Base-by-base conservation (phyloP, 106 monocot genomes). In the Dactylorhiza incarnata region DNA sequence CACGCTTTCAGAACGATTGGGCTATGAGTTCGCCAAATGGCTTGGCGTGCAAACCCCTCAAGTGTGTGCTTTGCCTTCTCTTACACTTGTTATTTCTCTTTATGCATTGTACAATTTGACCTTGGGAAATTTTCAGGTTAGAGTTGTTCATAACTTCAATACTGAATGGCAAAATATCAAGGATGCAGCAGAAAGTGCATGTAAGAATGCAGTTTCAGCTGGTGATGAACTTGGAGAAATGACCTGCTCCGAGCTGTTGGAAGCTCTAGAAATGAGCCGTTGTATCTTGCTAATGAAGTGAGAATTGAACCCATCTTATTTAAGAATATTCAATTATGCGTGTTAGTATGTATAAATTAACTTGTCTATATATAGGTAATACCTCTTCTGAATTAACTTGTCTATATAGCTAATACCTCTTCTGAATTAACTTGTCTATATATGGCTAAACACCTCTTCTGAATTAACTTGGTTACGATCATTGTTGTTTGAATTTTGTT, bases 211-310 rank as follows among this genome's bases (percentile, higher is more conserved):
- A 22, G 67, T 68, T 67, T 80, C 82, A 75, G 45, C 51, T 44
- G 79, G 78, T 49, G 96, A 97, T 81, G 89, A 93, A 78, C 68
- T 74, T 48, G 86, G 90, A 58, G 95, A 95, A 88, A 72, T 90
- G 50, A 93, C 89, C 45, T 94, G 97, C 48, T 89, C 87, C 24
- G 97, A 99, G 55, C 76, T 99, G 67, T 58, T 94, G 51, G 94
- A 99, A 89, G 94, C 97, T 81, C 94, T 99, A 77, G 89, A 97
- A 81, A 56, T 97, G 76, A 93, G 97, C 72, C 83, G 94, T 25
- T 97, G 97, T 68, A 74, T 97, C 58, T 73, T 94, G 13, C 77
- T 97, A 19, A 97, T 97, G 97, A 97, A 88, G 97, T 97, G 87
- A 58, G 56, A 13, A 55, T 74, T 68, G 45, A 15, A 45, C 4